Conservation (phyloP, 306 rosid genomes). For the Sophora flavescens region DNA sequence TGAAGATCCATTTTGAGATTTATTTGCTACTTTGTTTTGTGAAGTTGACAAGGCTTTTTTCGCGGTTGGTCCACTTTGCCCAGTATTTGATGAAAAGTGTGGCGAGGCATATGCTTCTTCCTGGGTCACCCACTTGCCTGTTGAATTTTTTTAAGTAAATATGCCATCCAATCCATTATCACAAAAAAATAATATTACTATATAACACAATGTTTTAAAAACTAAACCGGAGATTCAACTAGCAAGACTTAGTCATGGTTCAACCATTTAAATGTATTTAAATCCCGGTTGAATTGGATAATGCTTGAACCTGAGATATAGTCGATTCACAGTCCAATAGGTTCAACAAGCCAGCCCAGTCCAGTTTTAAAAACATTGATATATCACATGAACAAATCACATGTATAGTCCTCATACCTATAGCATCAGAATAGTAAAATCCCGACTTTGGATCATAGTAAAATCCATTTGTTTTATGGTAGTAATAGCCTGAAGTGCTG, state of each 20-base stretch:
- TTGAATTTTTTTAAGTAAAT: conserved; percentile 51
- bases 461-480: conserved; percentile 83
- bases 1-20: conserved; percentile 55
- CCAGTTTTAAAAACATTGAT: not conserved
- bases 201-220: not conserved
- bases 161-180: conserved; percentile 38
- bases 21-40: conserved; percentile 50
- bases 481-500: conserved; percentile 84
- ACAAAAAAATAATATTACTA: conserved; percentile 2
- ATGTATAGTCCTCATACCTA: conserved; percentile 60
- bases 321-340: not conserved
- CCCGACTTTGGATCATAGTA: conserved; percentile 83
- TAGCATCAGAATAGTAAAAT: conserved; percentile 87
- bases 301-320: not conserved
- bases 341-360: not conserved
- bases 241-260: not conserved
- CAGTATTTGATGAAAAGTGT: conserved; percentile 63
- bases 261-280: not conserved
- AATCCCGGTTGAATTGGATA: not conserved
- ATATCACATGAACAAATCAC: conserved; percentile 12
- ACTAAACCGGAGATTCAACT: not conserved
- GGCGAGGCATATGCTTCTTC: conserved; percentile 92
- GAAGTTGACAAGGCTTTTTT: conserved; percentile 57
- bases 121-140: conserved; percentile 95
- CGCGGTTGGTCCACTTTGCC: conserved; percentile 52